Conservation (phyloP, 192 early-diverging fungal genomes). For the Geranomyces variabilis region DNA sequence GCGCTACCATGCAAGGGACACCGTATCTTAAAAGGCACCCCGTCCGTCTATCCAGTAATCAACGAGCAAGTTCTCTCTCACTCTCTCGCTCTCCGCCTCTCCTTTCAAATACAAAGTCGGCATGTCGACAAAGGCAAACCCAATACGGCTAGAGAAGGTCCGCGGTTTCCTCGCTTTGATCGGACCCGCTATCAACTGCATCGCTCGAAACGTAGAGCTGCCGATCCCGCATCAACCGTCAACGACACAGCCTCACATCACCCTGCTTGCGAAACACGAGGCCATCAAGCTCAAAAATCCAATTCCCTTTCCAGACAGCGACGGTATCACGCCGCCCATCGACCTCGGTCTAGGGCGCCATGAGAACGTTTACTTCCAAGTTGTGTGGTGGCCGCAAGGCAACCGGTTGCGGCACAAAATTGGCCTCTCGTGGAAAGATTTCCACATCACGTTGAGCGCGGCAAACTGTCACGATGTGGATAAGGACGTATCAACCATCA, state of each 20-base stretch:
- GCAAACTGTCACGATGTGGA: conserved; percentile 20
- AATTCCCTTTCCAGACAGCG: background rate
- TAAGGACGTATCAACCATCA: conserved; percentile 14
- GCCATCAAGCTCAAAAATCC: background rate
- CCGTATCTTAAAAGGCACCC: too few species aligned
- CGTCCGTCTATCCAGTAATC: too few species aligned
- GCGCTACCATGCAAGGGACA: too few species aligned
- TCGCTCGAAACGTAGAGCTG: too few species aligned
- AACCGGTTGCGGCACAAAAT: conserved; percentile 30
- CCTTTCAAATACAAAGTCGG: too few species aligned
- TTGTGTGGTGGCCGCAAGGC: conserved; percentile 30
- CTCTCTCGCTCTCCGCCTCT: too few species aligned
- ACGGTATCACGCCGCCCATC: conserved; percentile 1
- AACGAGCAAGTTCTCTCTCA: too few species aligned
- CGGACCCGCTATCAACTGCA: too few species aligned
- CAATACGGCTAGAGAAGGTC: too few species aligned
- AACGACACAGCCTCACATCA: conserved; percentile 9
- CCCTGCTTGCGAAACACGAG: conserved; percentile 11
- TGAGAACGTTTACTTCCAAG: conserved; percentile 21
- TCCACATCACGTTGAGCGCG: conserved; percentile 42
- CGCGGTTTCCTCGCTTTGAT: too few species aligned
- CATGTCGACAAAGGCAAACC: too few species aligned
- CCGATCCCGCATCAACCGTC: too few species aligned
- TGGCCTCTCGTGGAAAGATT: conserved; percentile 33
- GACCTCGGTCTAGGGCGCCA: conserved; percentile 10